phyloP scores from a whole-genome alignment of 179 eudicot species.

The Silene coronaria region DNA sequence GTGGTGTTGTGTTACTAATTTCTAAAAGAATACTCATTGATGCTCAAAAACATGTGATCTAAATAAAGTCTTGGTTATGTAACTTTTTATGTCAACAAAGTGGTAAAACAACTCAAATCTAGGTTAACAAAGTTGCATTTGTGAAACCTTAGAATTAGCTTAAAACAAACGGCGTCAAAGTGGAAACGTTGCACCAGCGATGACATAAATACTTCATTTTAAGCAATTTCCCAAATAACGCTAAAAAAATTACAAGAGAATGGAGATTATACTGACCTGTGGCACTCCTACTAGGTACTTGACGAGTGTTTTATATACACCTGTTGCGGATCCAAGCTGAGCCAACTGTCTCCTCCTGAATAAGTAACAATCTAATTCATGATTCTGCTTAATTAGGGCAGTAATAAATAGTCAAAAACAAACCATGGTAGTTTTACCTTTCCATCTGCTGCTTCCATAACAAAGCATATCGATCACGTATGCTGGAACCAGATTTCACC shows the following conservation, averaged over 20 bases:
- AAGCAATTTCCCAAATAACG: background rate
- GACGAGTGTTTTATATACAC: conserved; percentile 87
- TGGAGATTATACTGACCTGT: conserved; percentile 42
- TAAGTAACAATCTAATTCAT: conserved; percentile 17
- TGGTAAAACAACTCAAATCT: background rate
- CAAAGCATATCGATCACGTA: conserved; percentile 76
- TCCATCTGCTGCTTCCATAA: conserved; percentile 98
- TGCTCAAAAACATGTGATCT: background rate
- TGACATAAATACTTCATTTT: background rate
- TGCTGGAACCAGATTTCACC: conserved; percentile 74
- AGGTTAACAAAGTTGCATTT: background rate
- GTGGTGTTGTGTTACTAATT: too few relatives aligned
- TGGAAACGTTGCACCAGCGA: background rate
- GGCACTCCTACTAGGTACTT: conserved; percentile 97
- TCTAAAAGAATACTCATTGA: background rate
- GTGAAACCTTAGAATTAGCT: background rate
- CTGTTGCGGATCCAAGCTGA: conserved; percentile 92
- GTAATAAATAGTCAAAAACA: background rate
- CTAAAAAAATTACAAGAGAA: too few relatives aligned
- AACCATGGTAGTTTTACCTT: conserved; percentile 39
- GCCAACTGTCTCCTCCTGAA: conserved; percentile 87
- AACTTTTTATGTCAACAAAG: background rate
- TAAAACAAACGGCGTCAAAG: background rate
- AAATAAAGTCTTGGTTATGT: background rate
- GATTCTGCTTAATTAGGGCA: background rate